phyloP scores from a whole-genome alignment of 2,329 filamentous ascomycete genomes.

The Whalleya microplaca region DNA sequence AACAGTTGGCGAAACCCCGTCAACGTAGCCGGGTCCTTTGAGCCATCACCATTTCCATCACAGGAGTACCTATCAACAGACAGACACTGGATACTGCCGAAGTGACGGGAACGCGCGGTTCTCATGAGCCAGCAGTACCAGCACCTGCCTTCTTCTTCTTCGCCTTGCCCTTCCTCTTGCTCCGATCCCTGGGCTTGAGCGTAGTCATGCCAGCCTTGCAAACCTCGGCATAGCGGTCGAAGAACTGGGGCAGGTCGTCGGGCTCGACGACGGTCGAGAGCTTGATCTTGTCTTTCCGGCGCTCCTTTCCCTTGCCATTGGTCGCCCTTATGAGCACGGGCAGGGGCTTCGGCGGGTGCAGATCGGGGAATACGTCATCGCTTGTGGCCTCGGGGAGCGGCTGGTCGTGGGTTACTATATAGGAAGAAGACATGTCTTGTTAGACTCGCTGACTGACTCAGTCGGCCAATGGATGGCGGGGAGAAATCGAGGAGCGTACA shows the following conservation, averaged over 20 bases:
- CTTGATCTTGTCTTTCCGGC: constrained; percentile 66
- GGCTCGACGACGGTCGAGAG: constrained; percentile 82
- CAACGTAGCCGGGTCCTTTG: background rate
- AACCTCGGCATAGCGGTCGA: constrained; percentile 81
- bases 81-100: background rate
- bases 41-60: background rate
- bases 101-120: background rate
- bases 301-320: constrained; percentile 71
- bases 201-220: constrained; percentile 88
- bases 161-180: constrained; percentile 80
- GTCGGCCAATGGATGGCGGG: background rate
- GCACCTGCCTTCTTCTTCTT: constrained; percentile 68
- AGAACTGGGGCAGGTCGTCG: constrained; percentile 79
- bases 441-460: background rate
- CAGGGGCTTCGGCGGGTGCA: constrained; percentile 60
- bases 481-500: constrained; percentile 48
- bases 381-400: constrained; percentile 47
- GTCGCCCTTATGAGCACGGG: constrained; percentile 83
- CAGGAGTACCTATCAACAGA: background rate
- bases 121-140: constrained; percentile 34
- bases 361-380: constrained; percentile 62
- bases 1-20: background rate
- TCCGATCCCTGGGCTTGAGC: constrained; percentile 91
- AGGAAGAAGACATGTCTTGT: background rate
- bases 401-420: constrained; percentile 48